Percentiles rank a stretch among this genome's conserved stretches.
Evolutionary conservation across 495 filamentous ascomycete genomes (phyloP).

Genomic region (Letharia columbiana): DNA sequence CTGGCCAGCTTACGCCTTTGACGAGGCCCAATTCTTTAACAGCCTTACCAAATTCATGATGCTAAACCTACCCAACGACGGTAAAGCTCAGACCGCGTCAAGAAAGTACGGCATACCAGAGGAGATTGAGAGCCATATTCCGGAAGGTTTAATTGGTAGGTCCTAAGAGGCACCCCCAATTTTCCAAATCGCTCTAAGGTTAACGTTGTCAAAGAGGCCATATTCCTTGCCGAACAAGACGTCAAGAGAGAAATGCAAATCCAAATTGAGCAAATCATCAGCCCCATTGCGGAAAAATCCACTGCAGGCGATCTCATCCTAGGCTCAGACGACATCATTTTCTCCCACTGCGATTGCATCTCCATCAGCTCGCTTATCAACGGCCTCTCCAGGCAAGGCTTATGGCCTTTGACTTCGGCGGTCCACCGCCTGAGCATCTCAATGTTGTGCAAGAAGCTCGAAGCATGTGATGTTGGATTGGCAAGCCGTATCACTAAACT

Average conservation of each 20-base stretch:
- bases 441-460: constrained; percentile 6
- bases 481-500: not conserved
- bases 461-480: constrained; percentile 5
- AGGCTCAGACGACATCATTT: constrained; percentile 2
- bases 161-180: not conserved
- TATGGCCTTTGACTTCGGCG: constrained; percentile 6
- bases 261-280: constrained; percentile 2
- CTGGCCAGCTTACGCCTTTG: constrained; percentile 12
- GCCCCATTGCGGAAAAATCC: constrained; percentile 5
- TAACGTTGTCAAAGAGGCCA: not conserved
- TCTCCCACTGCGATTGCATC: constrained; percentile 12
- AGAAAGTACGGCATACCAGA: constrained; percentile 3
- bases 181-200: not conserved
- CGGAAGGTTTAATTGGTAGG: not conserved
- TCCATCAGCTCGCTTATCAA: constrained; percentile 11
- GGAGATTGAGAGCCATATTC: constrained; percentile 7
- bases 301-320: not conserved
- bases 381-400: constrained; percentile 1
- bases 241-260: constrained; percentile 8
- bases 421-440: not conserved
- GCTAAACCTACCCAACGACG: not conserved
- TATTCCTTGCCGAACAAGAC: not conserved
- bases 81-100: not conserved
- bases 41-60: constrained; percentile 8
- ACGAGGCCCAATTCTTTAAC: constrained; percentile 3